Conservation (phyloP, 2,329 filamentous ascomycete genomes). For the Aureobasidium sp. region DNA sequence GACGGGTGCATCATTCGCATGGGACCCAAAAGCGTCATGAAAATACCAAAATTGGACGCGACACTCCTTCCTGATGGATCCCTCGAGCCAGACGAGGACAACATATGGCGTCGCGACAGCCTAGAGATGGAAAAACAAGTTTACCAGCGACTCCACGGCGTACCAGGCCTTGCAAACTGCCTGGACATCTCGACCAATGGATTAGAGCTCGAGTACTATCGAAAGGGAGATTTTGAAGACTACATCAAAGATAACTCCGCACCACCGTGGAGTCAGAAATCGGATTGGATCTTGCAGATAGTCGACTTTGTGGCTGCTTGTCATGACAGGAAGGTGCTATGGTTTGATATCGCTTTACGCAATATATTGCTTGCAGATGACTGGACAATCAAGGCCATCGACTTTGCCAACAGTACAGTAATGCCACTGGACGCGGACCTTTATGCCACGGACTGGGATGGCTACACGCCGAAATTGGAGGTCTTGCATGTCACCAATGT, state of each 20-base stretch:
- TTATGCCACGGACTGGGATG: background rate
- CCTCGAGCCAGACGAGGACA: background rate
- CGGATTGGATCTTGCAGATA: background rate
- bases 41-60: background rate
- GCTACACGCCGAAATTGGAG: background rate
- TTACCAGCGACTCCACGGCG: background rate
- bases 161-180: background rate
- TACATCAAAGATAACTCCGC: background rate
- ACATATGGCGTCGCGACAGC: background rate
- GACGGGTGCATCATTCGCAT: background rate
- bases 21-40: background rate
- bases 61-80: background rate
- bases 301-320: background rate
- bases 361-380: background rate
- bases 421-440: background rate
- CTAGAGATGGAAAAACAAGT: background rate
- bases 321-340: background rate
- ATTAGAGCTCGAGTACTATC: background rate
- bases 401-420: background rate
- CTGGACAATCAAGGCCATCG: background rate
- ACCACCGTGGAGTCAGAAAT: background rate
- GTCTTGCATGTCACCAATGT: background rate
- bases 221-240: background rate
- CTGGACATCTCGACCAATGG: background rate
- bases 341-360: background rate